These are phyloP conservation scores for Rhodamnia rubescens DNA, from an alignment of 345 rosid species.

Conservation along the genomic window DNA sequence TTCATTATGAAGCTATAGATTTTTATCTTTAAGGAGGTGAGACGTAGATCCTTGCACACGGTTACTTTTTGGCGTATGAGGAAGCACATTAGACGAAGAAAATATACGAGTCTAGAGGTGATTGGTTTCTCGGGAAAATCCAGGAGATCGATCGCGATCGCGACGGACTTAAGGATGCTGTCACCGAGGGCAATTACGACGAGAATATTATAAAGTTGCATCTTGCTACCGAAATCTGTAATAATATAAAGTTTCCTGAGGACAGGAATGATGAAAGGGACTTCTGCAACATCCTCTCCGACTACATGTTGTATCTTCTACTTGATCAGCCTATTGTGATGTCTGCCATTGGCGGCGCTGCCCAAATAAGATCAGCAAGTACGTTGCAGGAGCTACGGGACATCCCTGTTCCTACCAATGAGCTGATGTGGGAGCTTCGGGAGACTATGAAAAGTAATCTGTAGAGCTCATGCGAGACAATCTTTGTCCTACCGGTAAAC, in stretches of 20 bases:
- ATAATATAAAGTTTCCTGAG: not conserved
- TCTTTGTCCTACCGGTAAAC: not conserved
- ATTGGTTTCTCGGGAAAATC: not conserved
- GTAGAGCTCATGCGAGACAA: fast-evolving
- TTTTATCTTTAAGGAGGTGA: not conserved
- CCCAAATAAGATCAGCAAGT: fast-evolving
- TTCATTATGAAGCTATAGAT: not conserved
- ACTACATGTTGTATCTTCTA: not conserved
- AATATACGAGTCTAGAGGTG: not conserved
- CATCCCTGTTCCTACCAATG: too few species aligned
- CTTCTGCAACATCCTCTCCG: not conserved
- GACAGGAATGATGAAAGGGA: not conserved
- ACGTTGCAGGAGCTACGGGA: fast-evolving
- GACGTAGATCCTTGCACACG: not conserved
- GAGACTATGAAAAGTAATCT: too few species aligned
- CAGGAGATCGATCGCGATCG: not conserved
- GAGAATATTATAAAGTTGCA: not conserved
- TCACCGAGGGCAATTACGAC: not conserved
- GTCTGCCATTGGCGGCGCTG: not conserved
- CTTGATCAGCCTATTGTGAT: not conserved
- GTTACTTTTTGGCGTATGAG: too few species aligned
- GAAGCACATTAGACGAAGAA: not conserved
- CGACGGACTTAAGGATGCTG: too few species aligned
- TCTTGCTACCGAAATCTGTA: not conserved
- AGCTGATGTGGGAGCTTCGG: too few species aligned